phyloP scores from a whole-genome alignment of 2,329 filamentous ascomycete species.

The Arachnomyces sp. region DNA sequence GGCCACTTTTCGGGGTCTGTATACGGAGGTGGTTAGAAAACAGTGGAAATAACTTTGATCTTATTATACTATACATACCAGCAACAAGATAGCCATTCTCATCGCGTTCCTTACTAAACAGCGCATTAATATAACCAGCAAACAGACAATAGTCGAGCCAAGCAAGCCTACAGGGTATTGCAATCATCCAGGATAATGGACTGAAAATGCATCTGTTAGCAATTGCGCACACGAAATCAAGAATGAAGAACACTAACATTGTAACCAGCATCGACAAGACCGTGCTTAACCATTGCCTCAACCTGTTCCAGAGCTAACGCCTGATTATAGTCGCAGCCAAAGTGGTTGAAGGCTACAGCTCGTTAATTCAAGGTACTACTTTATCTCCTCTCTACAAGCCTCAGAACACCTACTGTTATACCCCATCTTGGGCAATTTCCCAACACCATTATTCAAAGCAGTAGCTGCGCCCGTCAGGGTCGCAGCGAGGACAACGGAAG shows the following conservation, averaged over 20 bases:
- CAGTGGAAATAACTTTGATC: background rate
- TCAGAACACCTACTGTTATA: conserved; percentile 5
- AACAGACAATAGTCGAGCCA: background rate
- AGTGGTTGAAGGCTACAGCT: conserved; percentile 5
- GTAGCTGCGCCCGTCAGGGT: background rate
- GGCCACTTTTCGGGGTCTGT: conserved; percentile 5
- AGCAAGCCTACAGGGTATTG: background rate
- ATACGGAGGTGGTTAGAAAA: too few relatives aligned
- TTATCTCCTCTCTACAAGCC: background rate
- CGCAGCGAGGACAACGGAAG: background rate
- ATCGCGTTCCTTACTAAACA: conserved; percentile 4
- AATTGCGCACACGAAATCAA: background rate
- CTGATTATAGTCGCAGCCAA: conserved; percentile 3
- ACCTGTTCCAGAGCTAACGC: conserved; percentile 1
- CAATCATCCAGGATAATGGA: conserved; percentile 5
- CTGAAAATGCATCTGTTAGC: background rate
- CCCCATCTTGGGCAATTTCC: conserved; percentile 6
- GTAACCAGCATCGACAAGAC: conserved; percentile 5
- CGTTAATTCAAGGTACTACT: background rate
- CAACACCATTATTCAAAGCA: conserved; percentile 6
- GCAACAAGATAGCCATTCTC: conserved; percentile 3
- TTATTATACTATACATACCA: conserved; percentile 1
- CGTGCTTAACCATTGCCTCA: conserved; percentile 4
- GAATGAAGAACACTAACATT: conserved; percentile 1
- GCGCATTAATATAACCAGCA: background rate